These are phyloP conservation scores for Capronia epimyces DNA, from an alignment of 2,329 filamentous ascomycete genomes.

Conservation along the genomic window DNA sequence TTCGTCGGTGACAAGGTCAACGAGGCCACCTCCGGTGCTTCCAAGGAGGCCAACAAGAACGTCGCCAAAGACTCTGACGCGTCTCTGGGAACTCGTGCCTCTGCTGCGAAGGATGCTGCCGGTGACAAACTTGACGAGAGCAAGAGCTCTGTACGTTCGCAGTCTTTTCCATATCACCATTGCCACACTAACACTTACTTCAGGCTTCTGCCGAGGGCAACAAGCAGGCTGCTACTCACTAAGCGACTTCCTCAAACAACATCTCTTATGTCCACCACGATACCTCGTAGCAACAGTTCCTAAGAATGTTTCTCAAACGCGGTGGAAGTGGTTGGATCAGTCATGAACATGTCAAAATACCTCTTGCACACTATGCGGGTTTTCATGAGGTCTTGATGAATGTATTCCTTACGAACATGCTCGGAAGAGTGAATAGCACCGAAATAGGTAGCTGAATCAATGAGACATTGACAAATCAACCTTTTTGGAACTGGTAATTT, in stretches of 20 bases:
- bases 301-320: conserved; percentile 8
- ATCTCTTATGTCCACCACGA: conserved; percentile 6
- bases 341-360: conserved; percentile 7
- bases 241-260: conserved; percentile 9
- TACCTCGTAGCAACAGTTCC: conserved; percentile 14
- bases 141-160: conserved; percentile 43
- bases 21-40: conserved; percentile 51
- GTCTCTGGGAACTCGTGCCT: conserved; percentile 49
- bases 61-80: conserved; percentile 59
- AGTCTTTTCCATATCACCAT: not conserved
- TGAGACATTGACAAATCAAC: conserved; percentile 10
- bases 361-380: conserved; percentile 1
- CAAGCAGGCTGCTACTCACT: conserved; percentile 29
- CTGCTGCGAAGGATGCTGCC: conserved; percentile 49
- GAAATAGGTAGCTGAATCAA: conserved; percentile 15
- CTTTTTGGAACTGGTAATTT: not conserved
- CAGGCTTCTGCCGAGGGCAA: conserved; percentile 29
- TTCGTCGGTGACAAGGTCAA: conserved; percentile 63
- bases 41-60: conserved; percentile 66
- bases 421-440: conserved; percentile 5
- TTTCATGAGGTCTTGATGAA: conserved; percentile 12
- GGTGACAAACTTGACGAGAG: conserved; percentile 51
- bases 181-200: conserved; percentile 6
- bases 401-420: conserved; percentile 17
- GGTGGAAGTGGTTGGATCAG: conserved; percentile 8